Conservation (phyloP, 345 rosid species). For the Cardiospermum halicacabum region DNA sequence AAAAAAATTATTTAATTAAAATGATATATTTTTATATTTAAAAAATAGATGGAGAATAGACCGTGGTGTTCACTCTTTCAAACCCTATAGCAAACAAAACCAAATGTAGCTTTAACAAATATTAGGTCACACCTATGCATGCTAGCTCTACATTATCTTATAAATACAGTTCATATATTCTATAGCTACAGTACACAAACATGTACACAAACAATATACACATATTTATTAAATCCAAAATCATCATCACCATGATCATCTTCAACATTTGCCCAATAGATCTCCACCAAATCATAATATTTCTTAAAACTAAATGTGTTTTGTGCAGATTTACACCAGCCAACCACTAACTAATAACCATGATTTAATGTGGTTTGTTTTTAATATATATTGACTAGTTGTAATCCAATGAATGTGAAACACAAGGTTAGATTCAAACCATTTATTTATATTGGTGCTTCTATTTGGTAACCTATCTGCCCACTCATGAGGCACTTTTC, state of each 20-base stretch:
- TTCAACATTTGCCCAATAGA: slow-evolving; percentile 42
- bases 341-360: slow-evolving; percentile 30
- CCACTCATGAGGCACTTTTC: slow-evolving; percentile 20
- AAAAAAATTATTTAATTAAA: no score
- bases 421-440: not conserved
- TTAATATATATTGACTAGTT: not conserved
- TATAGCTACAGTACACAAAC: not conserved
- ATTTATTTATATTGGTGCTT: slow-evolving; percentile 11
- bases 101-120: not conserved
- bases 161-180: not conserved
- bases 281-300: slow-evolving; percentile 34
- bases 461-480: slow-evolving; percentile 15
- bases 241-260: slow-evolving; percentile 12
- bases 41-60: no score
- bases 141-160: not conserved
- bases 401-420: not conserved
- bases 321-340: slow-evolving; percentile 18
- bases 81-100: not conserved
- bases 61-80: no score
- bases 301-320: slow-evolving; percentile 6
- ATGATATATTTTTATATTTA: not conserved
- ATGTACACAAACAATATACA: slow-evolving; percentile 26
- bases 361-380: not conserved
- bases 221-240: no score
- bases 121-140: not conserved